A percentile compares a stretch with the other conserved stretches of the same genome.
These are phyloP conservation scores for Gypsophila paniculata DNA, from an alignment of 179 eudicot species.

Conservation along the genomic window DNA sequence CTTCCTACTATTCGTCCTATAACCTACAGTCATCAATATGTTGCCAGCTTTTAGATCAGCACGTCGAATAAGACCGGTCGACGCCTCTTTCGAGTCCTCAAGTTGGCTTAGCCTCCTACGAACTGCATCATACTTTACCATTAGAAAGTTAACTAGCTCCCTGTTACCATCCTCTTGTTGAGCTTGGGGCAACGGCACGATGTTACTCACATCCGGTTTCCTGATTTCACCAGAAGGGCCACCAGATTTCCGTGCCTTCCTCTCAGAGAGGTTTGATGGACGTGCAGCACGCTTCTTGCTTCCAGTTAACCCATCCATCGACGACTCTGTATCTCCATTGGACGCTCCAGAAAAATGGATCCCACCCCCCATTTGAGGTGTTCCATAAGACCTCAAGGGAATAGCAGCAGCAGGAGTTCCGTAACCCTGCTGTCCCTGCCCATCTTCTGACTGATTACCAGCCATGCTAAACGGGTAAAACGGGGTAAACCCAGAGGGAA, in stretches of 20 bases:
- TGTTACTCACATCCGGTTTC: slow-evolving; percentile 29
- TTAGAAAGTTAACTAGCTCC: slow-evolving; percentile 25
- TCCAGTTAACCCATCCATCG: slow-evolving; percentile 28
- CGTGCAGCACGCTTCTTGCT: slow-evolving; percentile 22
- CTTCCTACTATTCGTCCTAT: slow-evolving; percentile 34
- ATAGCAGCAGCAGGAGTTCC: slow-evolving; percentile 31
- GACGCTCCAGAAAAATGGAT: slow-evolving; percentile 28
- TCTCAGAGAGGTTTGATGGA: slow-evolving; percentile 8
- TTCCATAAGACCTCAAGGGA: slow-evolving; percentile 35
- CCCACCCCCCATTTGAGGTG: slow-evolving; percentile 29
- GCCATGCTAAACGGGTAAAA: slow-evolving; percentile 41
- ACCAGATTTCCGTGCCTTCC: slow-evolving; percentile 20
- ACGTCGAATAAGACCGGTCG: slow-evolving; percentile 32
- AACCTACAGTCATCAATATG: slow-evolving; percentile 29
- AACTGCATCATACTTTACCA: slow-evolving; percentile 32
- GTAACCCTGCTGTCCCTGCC: slow-evolving; percentile 20
- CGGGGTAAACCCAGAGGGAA: slow-evolving; percentile 38
- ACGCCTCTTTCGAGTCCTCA: slow-evolving; percentile 34
- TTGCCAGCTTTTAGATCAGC: slow-evolving; percentile 35
- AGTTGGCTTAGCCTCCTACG: slow-evolving; percentile 37
- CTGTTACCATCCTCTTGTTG: slow-evolving; percentile 33
- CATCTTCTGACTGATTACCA: slow-evolving; percentile 10
- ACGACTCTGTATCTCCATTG: slow-evolving; percentile 33
- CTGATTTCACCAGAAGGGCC: slow-evolving; percentile 18
- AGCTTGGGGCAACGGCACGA: slow-evolving; percentile 28